Base-by-base conservation (phyloP, 306 rosid species). In the Fragaria vesca region DNA sequence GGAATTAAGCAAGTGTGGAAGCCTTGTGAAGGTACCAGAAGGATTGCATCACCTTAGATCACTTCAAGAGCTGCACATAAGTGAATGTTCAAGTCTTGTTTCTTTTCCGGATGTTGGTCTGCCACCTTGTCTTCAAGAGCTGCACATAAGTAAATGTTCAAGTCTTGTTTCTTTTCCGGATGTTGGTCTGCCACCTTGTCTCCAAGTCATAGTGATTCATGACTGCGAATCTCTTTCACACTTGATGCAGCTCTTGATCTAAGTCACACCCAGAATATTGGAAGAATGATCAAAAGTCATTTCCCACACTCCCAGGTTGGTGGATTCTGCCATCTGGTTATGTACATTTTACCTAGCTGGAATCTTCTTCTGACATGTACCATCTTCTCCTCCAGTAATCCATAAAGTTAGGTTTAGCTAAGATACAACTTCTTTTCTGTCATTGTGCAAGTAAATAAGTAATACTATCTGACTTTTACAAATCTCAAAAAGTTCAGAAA, bases 291-390 rank as follows among this genome's bases (percentile, higher is more conserved):
- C 82, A 95, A 92, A 88, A 52, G 95, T 75, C 99, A 95, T 81
- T 95, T 95, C 83, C 99, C 99, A 66, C 99, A 92, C 86, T 95
- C 99, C 72, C 99, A 95, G 97, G 97, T 95, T 51, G n/a, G 67
- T 38, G 57, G 67, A 48, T 77, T 72, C 72, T 48, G 62, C 52
- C 68, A 0, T 78, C 45, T 78, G 10, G 66, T 54, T 69, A 52
- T 40, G 32, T 38, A 12, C 21, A 30, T 71, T 72, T 65, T 66
- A 54, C 70, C 68, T 48, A 48, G 67, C 71, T 26, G 52, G 71
- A 66, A 24, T 68, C 63, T 32, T 5, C 21, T 4, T 13, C 12
- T 20, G 76, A 12, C 1, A 52, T 30, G 20, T 61, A 12, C 38
- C 36, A 12, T 61, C 38, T 3, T 61, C 7, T 36, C 70, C 24